Evolutionary conservation across 164 flowering plant genomes (phyloP).

Genomic region (Hamamelis virginiana): DNA sequence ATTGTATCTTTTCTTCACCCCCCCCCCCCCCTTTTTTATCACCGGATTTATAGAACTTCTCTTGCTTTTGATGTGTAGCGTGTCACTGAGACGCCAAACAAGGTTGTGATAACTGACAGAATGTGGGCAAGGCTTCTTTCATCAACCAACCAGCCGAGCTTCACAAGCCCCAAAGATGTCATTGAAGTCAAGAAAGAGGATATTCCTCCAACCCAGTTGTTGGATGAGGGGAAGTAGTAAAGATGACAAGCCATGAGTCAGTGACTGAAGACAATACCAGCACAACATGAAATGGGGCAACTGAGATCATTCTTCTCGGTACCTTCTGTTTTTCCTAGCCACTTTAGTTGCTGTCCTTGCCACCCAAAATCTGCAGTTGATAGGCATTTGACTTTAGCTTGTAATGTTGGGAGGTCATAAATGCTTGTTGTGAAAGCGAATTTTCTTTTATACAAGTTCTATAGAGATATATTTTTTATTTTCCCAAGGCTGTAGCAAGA

Average conservation of each 20-base stretch:
- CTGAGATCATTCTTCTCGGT: background rate
- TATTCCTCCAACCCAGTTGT: conserved; percentile 23
- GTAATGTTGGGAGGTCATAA: background rate
- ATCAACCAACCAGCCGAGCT: conserved; percentile 67
- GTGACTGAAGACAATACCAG: conserved; percentile 8
- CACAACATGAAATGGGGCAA: background rate
- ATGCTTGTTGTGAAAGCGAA: too few relatives aligned
- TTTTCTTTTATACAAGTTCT: background rate
- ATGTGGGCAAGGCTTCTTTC: conserved; percentile 70
- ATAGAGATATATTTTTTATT: too few relatives aligned
- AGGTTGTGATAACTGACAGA: conserved; percentile 64
- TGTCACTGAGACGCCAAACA: conserved; percentile 45
- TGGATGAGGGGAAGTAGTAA: conserved; percentile 23
- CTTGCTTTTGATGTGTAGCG: conserved; percentile 27
- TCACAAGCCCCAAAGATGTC: conserved; percentile 27
- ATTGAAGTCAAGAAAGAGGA: conserved; percentile 24
- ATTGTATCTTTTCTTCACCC: too few relatives aligned
- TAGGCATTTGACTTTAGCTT: background rate
- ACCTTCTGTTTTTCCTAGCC: background rate
- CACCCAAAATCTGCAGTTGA: background rate
- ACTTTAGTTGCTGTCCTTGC: background rate
- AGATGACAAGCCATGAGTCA: conserved; percentile 7
- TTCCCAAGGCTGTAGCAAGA: too few relatives aligned
- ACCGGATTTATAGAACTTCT: background rate
- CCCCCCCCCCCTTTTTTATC: too few relatives aligned